A percentile compares a stretch with the other conserved stretches of the same genome.
These are phyloP conservation scores for Przewalskia tangutica DNA, from an alignment of 257 asterid genomes.

Conservation along the genomic window DNA sequence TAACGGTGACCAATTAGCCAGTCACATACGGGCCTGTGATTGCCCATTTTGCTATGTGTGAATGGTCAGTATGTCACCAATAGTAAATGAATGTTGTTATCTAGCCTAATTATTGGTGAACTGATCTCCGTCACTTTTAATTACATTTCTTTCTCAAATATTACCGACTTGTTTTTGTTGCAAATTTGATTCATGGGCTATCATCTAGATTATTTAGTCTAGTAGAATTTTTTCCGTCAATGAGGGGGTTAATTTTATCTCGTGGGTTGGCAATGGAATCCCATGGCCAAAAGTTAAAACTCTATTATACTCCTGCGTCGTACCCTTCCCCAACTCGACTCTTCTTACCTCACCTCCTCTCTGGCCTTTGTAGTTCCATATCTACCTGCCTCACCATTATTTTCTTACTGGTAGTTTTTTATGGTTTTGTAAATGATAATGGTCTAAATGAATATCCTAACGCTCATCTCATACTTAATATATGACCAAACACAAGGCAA, in stretches of 20 bases:
- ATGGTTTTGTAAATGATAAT: neutral
- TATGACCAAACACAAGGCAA: neutral
- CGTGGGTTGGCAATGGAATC: neutral
- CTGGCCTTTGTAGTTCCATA: neutral
- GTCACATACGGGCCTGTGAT: constrained; percentile 10
- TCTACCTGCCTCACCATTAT: neutral
- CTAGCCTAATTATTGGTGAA: constrained; percentile 7
- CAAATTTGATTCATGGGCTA: neutral
- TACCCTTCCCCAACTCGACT: neutral
- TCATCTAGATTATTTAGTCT: neutral
- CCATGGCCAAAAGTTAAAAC: neutral
- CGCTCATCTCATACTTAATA: neutral
- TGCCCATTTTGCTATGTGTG: constrained; percentile 23
- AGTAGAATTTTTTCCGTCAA: neutral
- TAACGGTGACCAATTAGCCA: constrained; percentile 41
- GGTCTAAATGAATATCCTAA: neutral
- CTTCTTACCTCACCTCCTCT: neutral
- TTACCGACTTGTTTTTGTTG: neutral
- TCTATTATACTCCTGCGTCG: neutral
- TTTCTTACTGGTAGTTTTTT: neutral
- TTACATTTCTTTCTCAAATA: constrained; percentile 10
- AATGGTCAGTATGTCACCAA: constrained; percentile 49
- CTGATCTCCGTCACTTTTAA: too few relatives aligned
- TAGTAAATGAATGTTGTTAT: constrained; percentile 18
- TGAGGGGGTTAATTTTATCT: neutral